Evolutionary conservation across 768 basidiomycete genomes (phyloP), one percentile per base, ranked within the genome.

Genomic region (Boletus reticuloceps): DNA sequence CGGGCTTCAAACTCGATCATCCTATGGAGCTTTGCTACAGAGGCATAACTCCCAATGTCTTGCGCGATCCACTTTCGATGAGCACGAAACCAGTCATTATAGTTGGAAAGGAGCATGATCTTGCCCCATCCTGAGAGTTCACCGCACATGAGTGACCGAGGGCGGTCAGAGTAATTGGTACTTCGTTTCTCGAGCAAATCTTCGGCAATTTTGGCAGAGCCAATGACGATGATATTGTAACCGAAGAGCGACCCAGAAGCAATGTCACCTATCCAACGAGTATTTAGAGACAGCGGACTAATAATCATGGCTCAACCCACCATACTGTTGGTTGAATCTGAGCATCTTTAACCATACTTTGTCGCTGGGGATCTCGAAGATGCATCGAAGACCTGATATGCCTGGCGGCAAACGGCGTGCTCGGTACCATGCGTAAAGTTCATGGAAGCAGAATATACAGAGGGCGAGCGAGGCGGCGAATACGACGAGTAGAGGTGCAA

Each of bases 181-280:
- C 76, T 68, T 31, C 77, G 72, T 52, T 74, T 81, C 57, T 82
- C 78, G 5, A 82, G 71, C 5, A 81, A 67, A 19, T 82, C 79
- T 17, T 64, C 60, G 9, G 75, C 71, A 6, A 72, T 74, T 38
- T 69, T 62, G 6, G 74, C 71, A 16, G 79, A 75, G 50, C 78
- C 79, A 7, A 82, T 61, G 38, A 80, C 53, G 19, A 80, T 66
- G 39, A 80, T 65, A 7, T 75, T 74, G 55, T 77, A 54, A 41
- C 59, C 58, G 5, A 59, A 50, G 5, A 62, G 4, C 19, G 52
- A 56, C 11, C 32, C 31, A 32, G 57, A 63, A 17, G 59, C 59
- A 47, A 64, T 53, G 43, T 65, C 56, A 50, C 60, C 60, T 65
- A 38, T 45, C 4, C 22, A 14, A 39, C 13, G 27, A 22, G 27